Evolutionary conservation across 1,284 basidiomycete species (phyloP).

Genomic region (Moesziomyces sp.): DNA sequence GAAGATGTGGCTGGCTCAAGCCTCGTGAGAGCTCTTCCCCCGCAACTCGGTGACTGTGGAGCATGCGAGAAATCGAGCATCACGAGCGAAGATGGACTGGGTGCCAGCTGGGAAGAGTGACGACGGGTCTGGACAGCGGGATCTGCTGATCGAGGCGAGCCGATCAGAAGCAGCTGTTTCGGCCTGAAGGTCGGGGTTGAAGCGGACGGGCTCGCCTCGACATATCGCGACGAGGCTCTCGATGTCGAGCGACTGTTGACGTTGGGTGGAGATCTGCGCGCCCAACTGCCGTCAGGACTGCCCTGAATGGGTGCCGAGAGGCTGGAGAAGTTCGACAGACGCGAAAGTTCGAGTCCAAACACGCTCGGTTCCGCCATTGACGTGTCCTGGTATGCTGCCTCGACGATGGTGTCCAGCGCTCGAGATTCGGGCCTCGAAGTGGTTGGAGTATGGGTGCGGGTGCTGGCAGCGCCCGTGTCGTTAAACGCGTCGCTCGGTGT

Average conservation of each 20-base stretch:
- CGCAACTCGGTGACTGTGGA: no score
- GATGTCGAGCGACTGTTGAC: background rate
- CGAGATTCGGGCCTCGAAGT: constrained; percentile 8
- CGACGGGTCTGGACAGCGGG: no score
- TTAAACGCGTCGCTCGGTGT: background rate
- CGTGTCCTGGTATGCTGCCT: constrained; percentile 8
- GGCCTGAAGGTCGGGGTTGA: constrained; percentile 9
- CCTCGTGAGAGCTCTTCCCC: background rate
- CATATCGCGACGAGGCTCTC: background rate
- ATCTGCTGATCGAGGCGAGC: background rate
- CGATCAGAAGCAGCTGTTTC: constrained; percentile 12
- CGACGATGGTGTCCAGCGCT: constrained; percentile 14
- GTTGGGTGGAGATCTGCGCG: background rate
- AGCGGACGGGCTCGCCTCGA: background rate
- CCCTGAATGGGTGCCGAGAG: background rate
- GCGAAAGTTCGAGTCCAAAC: constrained; percentile 9
- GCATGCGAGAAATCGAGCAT: background rate
- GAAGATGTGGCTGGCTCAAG: background rate
- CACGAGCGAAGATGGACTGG: background rate
- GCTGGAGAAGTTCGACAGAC: constrained; percentile 4
- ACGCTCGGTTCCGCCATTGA: constrained; percentile 7
- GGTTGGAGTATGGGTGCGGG: background rate
- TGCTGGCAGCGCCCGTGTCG: background rate
- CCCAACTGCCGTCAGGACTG: background rate
- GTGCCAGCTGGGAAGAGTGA: background rate